Evolutionary conservation across 208 protist genomes (phyloP), one percentile per base, ranked within the genome.

Genomic region (Endotrypanum monterogeii): DNA sequence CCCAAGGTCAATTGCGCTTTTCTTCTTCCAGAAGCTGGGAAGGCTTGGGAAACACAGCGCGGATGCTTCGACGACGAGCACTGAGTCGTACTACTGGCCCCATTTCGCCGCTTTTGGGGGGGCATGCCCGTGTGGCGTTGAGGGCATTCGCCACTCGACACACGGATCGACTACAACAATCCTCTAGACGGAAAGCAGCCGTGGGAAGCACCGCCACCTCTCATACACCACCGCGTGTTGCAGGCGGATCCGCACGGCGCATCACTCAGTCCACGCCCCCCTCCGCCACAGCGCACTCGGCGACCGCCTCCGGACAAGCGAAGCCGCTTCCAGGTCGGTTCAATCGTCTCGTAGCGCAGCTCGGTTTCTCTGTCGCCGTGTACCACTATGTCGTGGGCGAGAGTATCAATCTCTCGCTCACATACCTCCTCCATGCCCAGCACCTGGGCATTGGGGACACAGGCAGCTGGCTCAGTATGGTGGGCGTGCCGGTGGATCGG

Each of bases 351-450:
- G 62, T 78, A 8, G 44, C 71, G 16, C 73, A 90, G 58, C 66
- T 74, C 39, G 92, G 92, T 25, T 70, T 91, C 39, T 71, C 72
- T 35, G 91, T 93, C 56, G 78, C 90, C 0, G 23, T 81, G 0
- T 92, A 89, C 67, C 74, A 93, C 25, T 94, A 94, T 75, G 61
- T 92, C 14, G 28, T 94, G 46, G 90, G 89, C 11, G 92, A 96
- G 75, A 86, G 76, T 32, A 78, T 87, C 39, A 90, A 88, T 18
- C 55, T 89, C 4, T 46, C 35, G 2, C 56, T 94, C 4, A 82
- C 89, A 25, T 89, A 87, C 61, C 71, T 87, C 0, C 71, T 96
- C 14, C 87, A 96, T 73, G 86, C 71, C 20, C 78, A 90, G 58
- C 58, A 71, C 7, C 77, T 91, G 18, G 75, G 78, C n/a, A 68